Conservation (phyloP, 352 stramenopile species). For the Globisporangium spinosum region DNA sequence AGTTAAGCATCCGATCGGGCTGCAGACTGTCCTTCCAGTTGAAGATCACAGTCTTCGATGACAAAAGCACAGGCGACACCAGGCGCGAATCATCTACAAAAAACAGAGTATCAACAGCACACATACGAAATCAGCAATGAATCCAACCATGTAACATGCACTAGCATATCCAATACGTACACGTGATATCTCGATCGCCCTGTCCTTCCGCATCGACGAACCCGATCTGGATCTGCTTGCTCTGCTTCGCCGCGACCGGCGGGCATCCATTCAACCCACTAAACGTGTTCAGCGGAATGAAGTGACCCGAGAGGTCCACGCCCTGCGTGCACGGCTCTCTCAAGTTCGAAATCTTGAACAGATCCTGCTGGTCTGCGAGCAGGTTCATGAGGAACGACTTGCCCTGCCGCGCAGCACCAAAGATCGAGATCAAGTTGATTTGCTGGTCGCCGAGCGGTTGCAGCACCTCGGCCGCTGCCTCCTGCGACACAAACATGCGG, state of each 20-base stretch:
- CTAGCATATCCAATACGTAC: constrained; percentile 24
- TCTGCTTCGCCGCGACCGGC: constrained; percentile 23
- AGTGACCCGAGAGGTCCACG: constrained; percentile 77
- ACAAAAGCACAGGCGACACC: constrained; percentile 78
- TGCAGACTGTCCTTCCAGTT: constrained; percentile 90
- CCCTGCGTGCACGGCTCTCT: constrained; percentile 84
- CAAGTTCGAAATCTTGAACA: constrained; percentile 88
- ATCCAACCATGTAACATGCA: background rate
- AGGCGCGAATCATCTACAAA: constrained; percentile 70
- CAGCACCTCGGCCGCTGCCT: constrained; percentile 58
- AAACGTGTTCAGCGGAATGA: constrained; percentile 64
- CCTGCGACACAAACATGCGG: constrained; percentile 65
- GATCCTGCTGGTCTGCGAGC: constrained; percentile 77
- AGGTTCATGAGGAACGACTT: constrained; percentile 89
- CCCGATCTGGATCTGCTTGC: constrained; percentile 58
- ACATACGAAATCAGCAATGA: background rate
- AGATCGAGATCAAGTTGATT: constrained; percentile 86
- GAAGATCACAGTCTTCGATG: constrained; percentile 86
- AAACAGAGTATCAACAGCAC: constrained; percentile 4
- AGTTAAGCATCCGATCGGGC: constrained; percentile 80
- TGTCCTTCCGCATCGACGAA: constrained; percentile 87
- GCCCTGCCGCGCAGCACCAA: constrained; percentile 76
- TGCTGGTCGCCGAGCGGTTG: constrained; percentile 52
- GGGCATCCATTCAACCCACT: constrained; percentile 69
- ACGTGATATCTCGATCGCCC: constrained; percentile 84